Percentiles rank a stretch among this genome's conserved stretches.
phyloP scores from a whole-genome alignment of 345 rosid genomes.

The Populus pruinosa region DNA sequence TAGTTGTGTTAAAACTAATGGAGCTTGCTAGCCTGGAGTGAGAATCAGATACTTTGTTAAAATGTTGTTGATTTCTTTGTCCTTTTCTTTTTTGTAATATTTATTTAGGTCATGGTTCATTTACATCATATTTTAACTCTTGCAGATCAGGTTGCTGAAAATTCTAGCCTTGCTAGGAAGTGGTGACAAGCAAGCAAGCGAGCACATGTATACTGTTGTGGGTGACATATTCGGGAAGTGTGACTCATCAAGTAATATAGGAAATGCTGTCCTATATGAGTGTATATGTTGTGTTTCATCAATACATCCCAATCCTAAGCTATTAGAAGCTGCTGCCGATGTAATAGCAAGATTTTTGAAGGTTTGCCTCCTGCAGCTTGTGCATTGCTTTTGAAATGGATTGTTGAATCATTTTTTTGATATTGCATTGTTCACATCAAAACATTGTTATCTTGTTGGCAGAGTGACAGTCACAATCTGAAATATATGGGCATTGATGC shows the following conservation, averaged over 20 bases:
- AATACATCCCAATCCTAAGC: slow-evolving; percentile 73
- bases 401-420: neutral
- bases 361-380: slow-evolving; percentile 40
- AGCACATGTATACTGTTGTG: slow-evolving; percentile 83
- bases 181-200: slow-evolving; percentile 96
- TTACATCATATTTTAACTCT: slow-evolving; percentile 5
- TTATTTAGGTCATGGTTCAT: neutral
- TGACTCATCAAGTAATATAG: slow-evolving; percentile 82
- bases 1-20: neutral
- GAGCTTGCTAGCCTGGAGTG: neutral
- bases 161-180: slow-evolving; percentile 87
- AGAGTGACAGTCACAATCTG: slow-evolving; percentile 96
- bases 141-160: slow-evolving; percentile 90
- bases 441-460: slow-evolving; percentile 28
- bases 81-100: neutral
- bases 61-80: neutral
- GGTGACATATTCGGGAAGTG: slow-evolving; percentile 89
- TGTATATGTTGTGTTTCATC: slow-evolving; percentile 90
- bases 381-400: slow-evolving; percentile 6
- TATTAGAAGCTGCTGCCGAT: slow-evolving; percentile 86
- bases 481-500: slow-evolving; percentile 97
- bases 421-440: neutral
- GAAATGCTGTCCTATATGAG: slow-evolving; percentile 89
- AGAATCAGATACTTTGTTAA: no score
- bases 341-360: slow-evolving; percentile 83